phyloP scores from a whole-genome alignment of 495 filamentous ascomycete species.

The Neurospora discreta region DNA sequence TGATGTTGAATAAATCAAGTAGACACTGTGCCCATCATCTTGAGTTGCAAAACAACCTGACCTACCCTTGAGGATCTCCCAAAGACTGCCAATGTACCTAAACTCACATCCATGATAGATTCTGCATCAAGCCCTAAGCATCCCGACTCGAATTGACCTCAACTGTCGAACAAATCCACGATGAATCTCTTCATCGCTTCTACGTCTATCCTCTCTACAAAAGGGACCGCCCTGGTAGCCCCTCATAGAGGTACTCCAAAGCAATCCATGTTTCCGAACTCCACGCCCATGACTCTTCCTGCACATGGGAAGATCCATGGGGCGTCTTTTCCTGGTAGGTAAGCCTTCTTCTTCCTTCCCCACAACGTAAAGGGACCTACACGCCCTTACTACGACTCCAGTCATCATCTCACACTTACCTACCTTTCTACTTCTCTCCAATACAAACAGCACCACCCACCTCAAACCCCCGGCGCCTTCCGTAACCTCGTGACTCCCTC shows the following conservation, averaged over 20 bases:
- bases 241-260: background rate
- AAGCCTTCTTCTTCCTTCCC: too few relatives aligned
- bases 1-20: background rate
- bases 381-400: too few relatives aligned
- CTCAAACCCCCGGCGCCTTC: background rate
- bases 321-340: background rate
- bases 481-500: background rate
- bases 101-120: background rate
- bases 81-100: too few relatives aligned
- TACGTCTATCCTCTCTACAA: background rate
- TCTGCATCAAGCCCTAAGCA: background rate
- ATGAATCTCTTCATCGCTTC: background rate
- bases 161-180: background rate
- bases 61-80: background rate
- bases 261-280: background rate
- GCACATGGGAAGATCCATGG: background rate
- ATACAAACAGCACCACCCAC: too few relatives aligned
- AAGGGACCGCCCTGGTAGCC: background rate
- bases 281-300: background rate
- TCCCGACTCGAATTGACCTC: background rate
- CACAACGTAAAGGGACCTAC: too few relatives aligned
- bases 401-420: too few relatives aligned
- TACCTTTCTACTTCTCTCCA: too few relatives aligned
- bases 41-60: too few relatives aligned
- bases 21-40: background rate